Percentiles rank a stretch among this genome's conserved stretches.
Evolutionary conservation across 805 yeast species (phyloP).

Genomic region (Pichia eremophila): DNA sequence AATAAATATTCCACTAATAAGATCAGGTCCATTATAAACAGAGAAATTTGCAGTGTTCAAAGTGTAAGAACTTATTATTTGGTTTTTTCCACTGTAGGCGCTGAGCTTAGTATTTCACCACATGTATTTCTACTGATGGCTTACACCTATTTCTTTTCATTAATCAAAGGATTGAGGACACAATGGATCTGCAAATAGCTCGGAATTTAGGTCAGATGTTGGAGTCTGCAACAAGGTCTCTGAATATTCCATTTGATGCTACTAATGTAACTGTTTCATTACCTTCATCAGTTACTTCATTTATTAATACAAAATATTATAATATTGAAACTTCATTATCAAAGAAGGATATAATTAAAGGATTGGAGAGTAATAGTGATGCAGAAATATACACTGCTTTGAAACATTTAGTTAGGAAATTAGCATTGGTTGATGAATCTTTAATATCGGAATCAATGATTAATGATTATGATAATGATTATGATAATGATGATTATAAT

Average conservation of each 20-base stretch:
- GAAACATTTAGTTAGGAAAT: conserved; percentile 41
- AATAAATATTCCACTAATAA: too few relatives aligned
- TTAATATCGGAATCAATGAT: neutral
- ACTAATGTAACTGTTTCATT: conserved; percentile 10
- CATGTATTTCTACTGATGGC: too few relatives aligned
- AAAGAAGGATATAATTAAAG: conserved; percentile 55
- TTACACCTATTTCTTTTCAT: too few relatives aligned
- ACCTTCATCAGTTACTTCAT: conserved; percentile 15
- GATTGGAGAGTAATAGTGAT: conserved; percentile 60
- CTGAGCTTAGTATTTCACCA: too few relatives aligned
- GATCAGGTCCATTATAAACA: too few relatives aligned
- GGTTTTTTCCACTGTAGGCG: too few relatives aligned
- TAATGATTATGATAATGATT: neutral
- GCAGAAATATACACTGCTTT: conserved; percentile 54
- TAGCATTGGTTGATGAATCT: conserved; percentile 20
- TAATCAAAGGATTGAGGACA: too few relatives aligned
- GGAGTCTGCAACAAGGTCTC: conserved; percentile 11
- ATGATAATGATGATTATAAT: neutral
- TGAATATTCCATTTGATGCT: conserved; percentile 9
- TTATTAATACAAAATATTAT: conserved; percentile 17
- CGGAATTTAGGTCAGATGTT: conserved; percentile 15
- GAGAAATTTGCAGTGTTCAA: too few relatives aligned
- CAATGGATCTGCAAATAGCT: conserved; percentile 13
- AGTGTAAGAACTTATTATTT: too few relatives aligned
- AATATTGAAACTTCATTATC: conserved; percentile 26